Evolutionary conservation across 2,329 filamentous ascomycete species (phyloP).

Genomic region (Rhynchosporium secalis): DNA sequence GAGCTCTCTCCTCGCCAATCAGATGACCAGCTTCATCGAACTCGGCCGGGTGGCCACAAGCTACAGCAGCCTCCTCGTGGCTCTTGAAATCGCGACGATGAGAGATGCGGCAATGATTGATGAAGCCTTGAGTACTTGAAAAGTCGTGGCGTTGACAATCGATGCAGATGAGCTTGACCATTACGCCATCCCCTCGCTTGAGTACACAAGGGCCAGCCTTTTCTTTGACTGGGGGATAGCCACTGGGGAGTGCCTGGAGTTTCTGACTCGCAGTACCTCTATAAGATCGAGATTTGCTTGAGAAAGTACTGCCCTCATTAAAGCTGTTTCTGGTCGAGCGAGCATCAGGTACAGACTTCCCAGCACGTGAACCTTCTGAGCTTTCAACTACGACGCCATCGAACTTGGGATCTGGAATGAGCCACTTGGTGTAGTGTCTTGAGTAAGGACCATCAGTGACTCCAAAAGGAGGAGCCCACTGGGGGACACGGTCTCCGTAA

Average conservation of each 20-base stretch:
- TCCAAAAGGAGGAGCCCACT: constrained; percentile 84
- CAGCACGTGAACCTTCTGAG: constrained; percentile 34
- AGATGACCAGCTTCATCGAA: constrained; percentile 57
- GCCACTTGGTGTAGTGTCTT: constrained; percentile 93
- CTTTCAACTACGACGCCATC: constrained; percentile 62
- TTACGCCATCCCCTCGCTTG: constrained; percentile 80
- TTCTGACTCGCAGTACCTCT: constrained; percentile 61
- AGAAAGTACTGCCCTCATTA: constrained; percentile 50
- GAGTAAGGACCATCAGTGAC: constrained; percentile 91
- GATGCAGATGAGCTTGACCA: constrained; percentile 86
- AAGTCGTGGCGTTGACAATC: constrained; percentile 91
- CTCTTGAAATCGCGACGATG: constrained; percentile 93
- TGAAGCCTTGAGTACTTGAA: constrained; percentile 96
- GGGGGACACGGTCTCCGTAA: constrained; percentile 64
- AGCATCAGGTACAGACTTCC: constrained; percentile 60
- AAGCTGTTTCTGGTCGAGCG: constrained; percentile 78
- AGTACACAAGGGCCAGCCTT: constrained; percentile 81
- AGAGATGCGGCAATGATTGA: constrained; percentile 97
- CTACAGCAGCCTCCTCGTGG: constrained; percentile 88
- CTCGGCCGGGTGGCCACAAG: constrained; percentile 82
- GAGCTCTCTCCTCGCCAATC: constrained; percentile 46
- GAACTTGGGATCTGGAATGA: constrained; percentile 84
- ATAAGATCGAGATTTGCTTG: constrained; percentile 55
- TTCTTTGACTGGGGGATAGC: constrained; percentile 73
- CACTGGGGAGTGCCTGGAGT: constrained; percentile 67